Percentiles rank a stretch among this genome's conserved stretches.
phyloP scores from a whole-genome alignment of 73 alveolate genomes.

The Durusdinium trenchii region DNA sequence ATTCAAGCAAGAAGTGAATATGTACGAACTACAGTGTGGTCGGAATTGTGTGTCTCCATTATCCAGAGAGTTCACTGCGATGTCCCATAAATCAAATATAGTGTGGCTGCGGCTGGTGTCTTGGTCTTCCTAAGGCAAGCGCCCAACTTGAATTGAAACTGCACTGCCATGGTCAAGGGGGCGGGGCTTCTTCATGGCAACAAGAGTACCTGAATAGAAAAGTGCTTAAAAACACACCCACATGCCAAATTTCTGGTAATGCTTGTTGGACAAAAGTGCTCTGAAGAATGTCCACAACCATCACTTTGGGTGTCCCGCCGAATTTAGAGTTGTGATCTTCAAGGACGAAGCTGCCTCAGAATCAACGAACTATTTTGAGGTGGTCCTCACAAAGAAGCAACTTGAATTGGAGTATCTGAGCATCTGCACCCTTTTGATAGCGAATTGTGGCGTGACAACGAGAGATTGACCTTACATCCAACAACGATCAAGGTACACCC shows the following conservation, averaged over 20 bases:
- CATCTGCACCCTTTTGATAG: constrained; percentile 59
- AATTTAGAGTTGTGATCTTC: constrained; percentile 82
- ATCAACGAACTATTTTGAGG: background rate
- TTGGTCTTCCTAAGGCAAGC: background rate
- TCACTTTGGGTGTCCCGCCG: constrained; percentile 22
- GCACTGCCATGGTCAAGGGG: constrained; percentile 95
- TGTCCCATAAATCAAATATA: no score
- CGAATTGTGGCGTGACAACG: constrained; percentile 95
- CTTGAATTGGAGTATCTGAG: background rate
- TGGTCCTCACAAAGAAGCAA: background rate
- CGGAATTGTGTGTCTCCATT: no score
- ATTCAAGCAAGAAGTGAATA: no score
- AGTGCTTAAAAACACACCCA: background rate
- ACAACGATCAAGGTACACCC: no score
- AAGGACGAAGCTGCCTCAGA: constrained; percentile 84
- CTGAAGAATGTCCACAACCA: background rate
- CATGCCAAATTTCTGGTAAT: background rate
- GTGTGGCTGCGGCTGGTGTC: no score
- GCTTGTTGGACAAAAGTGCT: background rate
- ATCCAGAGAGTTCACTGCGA: no score
- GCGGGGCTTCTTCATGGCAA: constrained; percentile 95
- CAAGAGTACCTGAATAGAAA: constrained; percentile 51
- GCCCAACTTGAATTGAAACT: constrained; percentile 90
- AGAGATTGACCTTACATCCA: constrained; percentile 43
- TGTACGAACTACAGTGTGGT: no score